Percentiles rank a stretch among this genome's conserved stretches.
phyloP scores from a whole-genome alignment of 192 early-diverging fungal genomes.

The Umbelopsis vinacea region DNA sequence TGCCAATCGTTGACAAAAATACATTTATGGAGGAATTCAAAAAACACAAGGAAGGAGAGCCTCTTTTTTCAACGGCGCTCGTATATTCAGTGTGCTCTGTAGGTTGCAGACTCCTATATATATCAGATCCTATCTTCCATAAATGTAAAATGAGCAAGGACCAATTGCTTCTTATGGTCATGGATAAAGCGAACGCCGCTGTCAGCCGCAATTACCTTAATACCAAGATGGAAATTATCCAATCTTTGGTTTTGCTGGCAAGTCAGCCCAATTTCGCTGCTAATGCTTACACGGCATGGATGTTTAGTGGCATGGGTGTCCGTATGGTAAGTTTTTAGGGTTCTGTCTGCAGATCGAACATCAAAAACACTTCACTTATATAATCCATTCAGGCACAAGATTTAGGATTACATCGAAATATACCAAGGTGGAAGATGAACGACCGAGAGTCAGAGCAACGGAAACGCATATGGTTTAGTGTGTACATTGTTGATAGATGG shows the following conservation, averaged over 20 bases:
- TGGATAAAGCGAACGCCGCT: slow-evolving; percentile 21
- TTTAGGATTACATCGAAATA: slow-evolving; percentile 74
- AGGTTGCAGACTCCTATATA: slow-evolving; percentile 25
- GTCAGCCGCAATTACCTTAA: slow-evolving; percentile 63
- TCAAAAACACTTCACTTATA: background rate
- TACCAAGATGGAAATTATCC: slow-evolving; percentile 57
- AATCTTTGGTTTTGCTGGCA: slow-evolving; percentile 68
- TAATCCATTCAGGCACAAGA: slow-evolving; percentile 61
- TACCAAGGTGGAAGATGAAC: slow-evolving; percentile 46
- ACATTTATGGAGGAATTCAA: slow-evolving; percentile 28
- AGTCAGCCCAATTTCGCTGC: slow-evolving; percentile 43
- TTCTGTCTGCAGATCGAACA: background rate
- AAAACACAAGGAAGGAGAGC: background rate
- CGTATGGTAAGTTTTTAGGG: slow-evolving; percentile 47
- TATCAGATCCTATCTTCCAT: slow-evolving; percentile 25
- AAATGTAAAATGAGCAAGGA: slow-evolving; percentile 7
- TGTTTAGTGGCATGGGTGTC: slow-evolving; percentile 56
- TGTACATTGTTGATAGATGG: slow-evolving; percentile 72
- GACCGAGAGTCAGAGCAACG: slow-evolving; percentile 59
- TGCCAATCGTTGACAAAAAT: slow-evolving; percentile 31
- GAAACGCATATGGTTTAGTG: slow-evolving; percentile 73
- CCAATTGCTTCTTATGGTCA: slow-evolving; percentile 4
- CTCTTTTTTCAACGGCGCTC: slow-evolving; percentile 26
- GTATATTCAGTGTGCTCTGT: slow-evolving; percentile 27
- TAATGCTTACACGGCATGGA: slow-evolving; percentile 32